Base-by-base conservation (phyloP, 441 rosid species). In the Erodium trifolium region DNA sequence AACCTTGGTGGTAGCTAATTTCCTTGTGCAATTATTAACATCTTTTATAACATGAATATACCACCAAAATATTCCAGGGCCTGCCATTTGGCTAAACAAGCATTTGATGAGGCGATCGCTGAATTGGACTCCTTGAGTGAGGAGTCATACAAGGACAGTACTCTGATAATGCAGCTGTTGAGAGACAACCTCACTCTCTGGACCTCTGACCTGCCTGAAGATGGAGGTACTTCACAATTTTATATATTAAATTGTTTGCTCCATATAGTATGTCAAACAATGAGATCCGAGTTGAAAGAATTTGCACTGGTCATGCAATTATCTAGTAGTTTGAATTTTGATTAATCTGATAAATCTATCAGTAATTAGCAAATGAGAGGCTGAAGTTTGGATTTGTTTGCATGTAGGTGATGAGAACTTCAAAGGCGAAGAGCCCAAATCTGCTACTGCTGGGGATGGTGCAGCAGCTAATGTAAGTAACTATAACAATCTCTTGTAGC, bases 121-220 rank as follows among this genome's bases (percentile, higher is more conserved):
- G 97, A 92, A 77, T 82, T 94, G 78, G 99, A 94, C 84, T 92
- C 94, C 59, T 79, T 94, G 72, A 94, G 96, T 47, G 98, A 92
- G 86, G 98, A 94, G 74, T 94, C 99, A 0, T 94, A 94, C 88
- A 94, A 94, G 79, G 99, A 94, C 75, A 92, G 98, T 81, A 92
- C 99, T 60, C 82, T 94, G 75, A 94, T 94, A 59, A 94, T 92
- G 97, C 99, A 92, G 84, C 88, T 94, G 67, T 83, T 94, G 66
- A 90, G 98, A 88, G 99, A 94, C 72, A 92, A 94, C 77, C 99
- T 94, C 82, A 94, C 99, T 37, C 93, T 94, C 63, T 94, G 98
- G 99, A 94, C 99, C 72, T 88, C 97, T 74, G 99, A 94, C 82
- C 87, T 94, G 83, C 99, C 99, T 70, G 98, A 94, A 83, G 98